A percentile compares a stretch with the other conserved stretches of the same genome.
Conservation (phyloP, 176 grass and related monocot genomes). For the Phyllostachys edulis region DNA sequence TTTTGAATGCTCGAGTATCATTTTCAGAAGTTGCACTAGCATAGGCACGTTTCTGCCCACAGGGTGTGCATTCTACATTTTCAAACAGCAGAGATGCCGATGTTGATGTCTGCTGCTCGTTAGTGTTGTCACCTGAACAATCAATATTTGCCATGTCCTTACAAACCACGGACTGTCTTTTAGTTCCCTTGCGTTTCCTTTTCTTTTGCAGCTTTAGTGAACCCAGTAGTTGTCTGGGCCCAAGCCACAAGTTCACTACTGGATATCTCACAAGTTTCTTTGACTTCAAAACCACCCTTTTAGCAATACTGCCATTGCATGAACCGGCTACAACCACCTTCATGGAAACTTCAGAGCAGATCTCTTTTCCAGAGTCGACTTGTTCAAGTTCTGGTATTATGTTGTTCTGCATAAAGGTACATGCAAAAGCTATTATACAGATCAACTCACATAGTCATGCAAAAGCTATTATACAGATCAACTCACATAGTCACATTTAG, state of each 20-base stretch:
- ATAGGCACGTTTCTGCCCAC: conserved; percentile 19
- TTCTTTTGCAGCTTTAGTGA: conserved; percentile 54
- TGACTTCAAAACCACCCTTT: conserved; percentile 41
- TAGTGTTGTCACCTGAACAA: conserved; percentile 38
- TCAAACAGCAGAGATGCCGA: conserved; percentile 18
- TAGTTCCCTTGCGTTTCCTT: conserved; percentile 57
- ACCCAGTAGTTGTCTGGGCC: conserved; percentile 44
- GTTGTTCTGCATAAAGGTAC: conserved; percentile 21
- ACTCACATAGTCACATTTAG: neutral
- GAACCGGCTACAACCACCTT: neutral
- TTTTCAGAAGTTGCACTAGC: conserved; percentile 14
- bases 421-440: neutral
- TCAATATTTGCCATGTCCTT: conserved; percentile 2
- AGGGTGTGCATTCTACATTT: conserved; percentile 20
- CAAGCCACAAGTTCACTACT: conserved; percentile 52
- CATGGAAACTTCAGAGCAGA: conserved; percentile 2
- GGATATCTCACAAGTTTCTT: conserved; percentile 59
- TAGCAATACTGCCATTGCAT: neutral
- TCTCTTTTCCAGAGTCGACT: neutral
- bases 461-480: conserved; percentile 1
- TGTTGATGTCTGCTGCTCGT: conserved; percentile 50
- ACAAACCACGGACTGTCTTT: conserved; percentile 24
- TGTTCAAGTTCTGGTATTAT: neutral
- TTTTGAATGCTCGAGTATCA: neutral
- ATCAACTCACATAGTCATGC: neutral